phyloP scores from a whole-genome alignment of 371 early-diverging fungal genomes.

The Conidiobolus incongruus region DNA sequence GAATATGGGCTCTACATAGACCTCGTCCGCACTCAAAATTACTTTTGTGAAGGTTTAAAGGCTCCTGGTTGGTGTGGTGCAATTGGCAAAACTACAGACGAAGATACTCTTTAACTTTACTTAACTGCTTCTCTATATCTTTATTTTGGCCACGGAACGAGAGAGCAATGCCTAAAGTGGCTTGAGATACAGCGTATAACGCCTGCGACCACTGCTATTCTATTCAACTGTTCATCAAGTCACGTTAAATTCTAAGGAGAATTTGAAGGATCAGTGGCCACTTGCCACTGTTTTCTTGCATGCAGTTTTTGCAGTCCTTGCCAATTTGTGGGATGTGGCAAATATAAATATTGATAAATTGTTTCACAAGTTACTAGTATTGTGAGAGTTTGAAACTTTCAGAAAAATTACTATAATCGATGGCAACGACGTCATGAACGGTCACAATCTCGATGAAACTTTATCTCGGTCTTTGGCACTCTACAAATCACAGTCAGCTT shows the following conservation, averaged over 20 bases:
- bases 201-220: conserved; percentile 43
- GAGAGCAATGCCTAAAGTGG: conserved; percentile 61
- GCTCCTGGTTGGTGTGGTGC: conserved; percentile 48
- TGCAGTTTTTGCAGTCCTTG: conserved; percentile 70
- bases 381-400: conserved; percentile 38
- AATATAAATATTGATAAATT: conserved; percentile 94
- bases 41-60: conserved; percentile 33
- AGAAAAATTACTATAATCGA: conserved; percentile 1
- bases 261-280: conserved; percentile 66
- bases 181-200: conserved; percentile 32
- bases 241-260: conserved; percentile 42
- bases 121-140: conserved; percentile 17
- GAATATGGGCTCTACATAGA: conserved; percentile 35
- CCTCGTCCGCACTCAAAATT: conserved; percentile 49
- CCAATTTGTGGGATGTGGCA: conserved; percentile 98
- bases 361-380: conserved; percentile 30
- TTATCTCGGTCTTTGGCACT: conserved; percentile 52
- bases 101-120: conserved; percentile 28
- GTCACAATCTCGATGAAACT: conserved; percentile 1
- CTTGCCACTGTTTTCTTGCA: conserved; percentile 53
- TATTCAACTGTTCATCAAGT: conserved; percentile 87
- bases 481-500: conserved; percentile 36
- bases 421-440: background rate
- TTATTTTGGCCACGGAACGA: conserved; percentile 97
- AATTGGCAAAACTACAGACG: conserved; percentile 37